Percentiles rank a stretch among this genome's conserved stretches.
Conservation (phyloP, 1,284 basidiomycete genomes). For the Heliocybe sulcata region DNA sequence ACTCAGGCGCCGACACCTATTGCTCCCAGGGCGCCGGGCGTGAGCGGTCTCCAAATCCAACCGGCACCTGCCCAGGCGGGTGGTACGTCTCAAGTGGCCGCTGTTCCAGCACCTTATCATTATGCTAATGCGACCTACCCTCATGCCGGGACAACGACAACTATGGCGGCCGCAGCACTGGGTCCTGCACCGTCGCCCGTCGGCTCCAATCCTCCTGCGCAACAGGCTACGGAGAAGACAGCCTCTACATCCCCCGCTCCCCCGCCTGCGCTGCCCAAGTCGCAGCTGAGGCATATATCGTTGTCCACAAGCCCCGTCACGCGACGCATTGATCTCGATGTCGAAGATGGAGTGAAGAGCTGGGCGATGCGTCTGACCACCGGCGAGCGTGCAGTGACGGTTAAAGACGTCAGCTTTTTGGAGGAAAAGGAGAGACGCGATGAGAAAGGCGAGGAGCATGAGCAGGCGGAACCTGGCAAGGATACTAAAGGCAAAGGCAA, state of each 20-base stretch:
- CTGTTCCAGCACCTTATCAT: constrained; percentile 15
- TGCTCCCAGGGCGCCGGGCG: not conserved
- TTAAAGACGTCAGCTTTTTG: constrained; percentile 47
- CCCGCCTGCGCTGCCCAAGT: constrained; percentile 14
- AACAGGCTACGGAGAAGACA: constrained; percentile 14
- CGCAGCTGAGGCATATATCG: constrained; percentile 40
- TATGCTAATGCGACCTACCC: constrained; percentile 42
- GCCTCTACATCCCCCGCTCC: constrained; percentile 41
- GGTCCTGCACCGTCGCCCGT: not conserved
- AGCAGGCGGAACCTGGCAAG: constrained; percentile 24
- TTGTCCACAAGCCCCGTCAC: constrained; percentile 51
- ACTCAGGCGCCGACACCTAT: not conserved
- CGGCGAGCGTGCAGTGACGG: constrained; percentile 41
- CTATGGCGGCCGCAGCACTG: constrained; percentile 4
- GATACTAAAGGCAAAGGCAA: constrained; percentile 9
- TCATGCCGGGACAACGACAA: constrained; percentile 16
- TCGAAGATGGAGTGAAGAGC: constrained; percentile 55
- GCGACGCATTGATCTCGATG: constrained; percentile 47
- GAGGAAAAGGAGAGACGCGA: constrained; percentile 31
- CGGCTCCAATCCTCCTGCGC: constrained; percentile 1
- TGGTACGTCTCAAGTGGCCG: not conserved
- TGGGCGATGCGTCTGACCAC: constrained; percentile 57
- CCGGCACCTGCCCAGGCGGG: constrained; percentile 3
- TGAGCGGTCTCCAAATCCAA: constrained; percentile 4
- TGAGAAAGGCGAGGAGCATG: constrained; percentile 41